These are phyloP conservation scores for Euphorbia schlechtendalii DNA, from an alignment of 441 rosid genomes.

Conservation along the genomic window DNA sequence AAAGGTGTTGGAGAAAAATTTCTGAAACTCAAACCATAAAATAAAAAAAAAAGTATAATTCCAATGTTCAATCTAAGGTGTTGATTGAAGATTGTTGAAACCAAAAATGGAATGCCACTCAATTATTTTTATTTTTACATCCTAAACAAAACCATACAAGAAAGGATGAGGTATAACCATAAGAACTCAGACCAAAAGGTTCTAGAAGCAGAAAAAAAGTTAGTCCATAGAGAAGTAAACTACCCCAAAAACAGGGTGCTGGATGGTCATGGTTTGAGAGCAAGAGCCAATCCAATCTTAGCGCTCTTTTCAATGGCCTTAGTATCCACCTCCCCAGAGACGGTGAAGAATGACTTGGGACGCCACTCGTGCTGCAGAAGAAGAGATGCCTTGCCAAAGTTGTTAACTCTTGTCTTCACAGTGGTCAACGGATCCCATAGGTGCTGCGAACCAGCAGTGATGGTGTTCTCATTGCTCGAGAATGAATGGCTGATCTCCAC, in stretches of 20 bases:
- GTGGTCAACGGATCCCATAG: constrained; percentile 63
- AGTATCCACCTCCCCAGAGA: constrained; percentile 81
- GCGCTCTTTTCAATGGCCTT: constrained; percentile 75
- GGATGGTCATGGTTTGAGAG: constrained; percentile 59
- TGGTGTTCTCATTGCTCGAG: constrained; percentile 62
- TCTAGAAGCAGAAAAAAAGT: neutral
- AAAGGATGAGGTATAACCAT: constrained; percentile 15
- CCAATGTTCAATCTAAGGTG: constrained; percentile 5
- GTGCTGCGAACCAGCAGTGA: constrained; percentile 78
- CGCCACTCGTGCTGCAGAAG: constrained; percentile 92
- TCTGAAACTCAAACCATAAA: too few relatives aligned
- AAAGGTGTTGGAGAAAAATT: too few relatives aligned
- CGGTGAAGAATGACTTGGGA: constrained; percentile 66
- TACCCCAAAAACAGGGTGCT: too few relatives aligned
- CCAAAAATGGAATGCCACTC: constrained; percentile 6
- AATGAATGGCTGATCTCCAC: constrained; percentile 71
- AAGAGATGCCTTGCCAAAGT: constrained; percentile 63
- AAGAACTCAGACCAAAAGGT: constrained; percentile 5
- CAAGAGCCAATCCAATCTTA: constrained; percentile 83
- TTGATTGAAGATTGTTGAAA: constrained; percentile 3
- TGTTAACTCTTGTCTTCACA: constrained; percentile 68
- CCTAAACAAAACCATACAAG: constrained; percentile 15
- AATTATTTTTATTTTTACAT: constrained; percentile 33
- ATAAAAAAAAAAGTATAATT: constrained; percentile 1
- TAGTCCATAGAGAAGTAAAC: constrained; percentile 8